Base-by-base conservation (phyloP, 2,329 filamentous ascomycete species). In the Penicillium sp. region DNA sequence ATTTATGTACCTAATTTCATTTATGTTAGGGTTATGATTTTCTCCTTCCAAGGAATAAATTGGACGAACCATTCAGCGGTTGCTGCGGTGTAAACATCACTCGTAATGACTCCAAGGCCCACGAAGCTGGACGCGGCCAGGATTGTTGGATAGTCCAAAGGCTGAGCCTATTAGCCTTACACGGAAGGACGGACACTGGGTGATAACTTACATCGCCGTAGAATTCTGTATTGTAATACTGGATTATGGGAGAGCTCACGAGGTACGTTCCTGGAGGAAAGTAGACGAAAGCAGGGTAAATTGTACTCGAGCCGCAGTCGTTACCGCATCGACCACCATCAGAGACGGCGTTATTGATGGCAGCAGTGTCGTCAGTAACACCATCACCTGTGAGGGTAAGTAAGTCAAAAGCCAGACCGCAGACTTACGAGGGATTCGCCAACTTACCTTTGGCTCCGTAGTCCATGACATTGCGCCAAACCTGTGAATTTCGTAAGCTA, bases 221-320 rank as follows among this genome's bases (percentile, higher is more conserved):
- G n/a, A n/a, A n/a, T 67, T 85, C 79, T 6, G 84, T 87, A 59
- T 82, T 81, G 69, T 86, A 88, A 63, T 83, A 85, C 63, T 84
- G 77, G 52, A 84, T 77, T 59, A 88, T 83, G 2, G 81, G 74
- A 0, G 72, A 70, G 47, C 77, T 83, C 57, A 85, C 76, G 2
- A 82, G 52, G 60, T 88, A 88, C 0, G 78, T 84, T 42, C 83
- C 83, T 16, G 76, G 78, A n/a, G n/a, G 81, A 61, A 83, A 82
- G 66, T 83, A 83, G 14, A 84, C 77, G 18, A 82, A 67, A 2
- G 79, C 81, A 2, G 81, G 81, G 2, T 77, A 79, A 0, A 71
- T 78, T 0, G 82, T 83, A 4, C 76, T 70, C 11, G 69, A 69
- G 28, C 65, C 55, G 53, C 63, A 65, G 20, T 66, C 62, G 24